These are phyloP conservation scores for Chiua virens DNA, from an alignment of 768 basidiomycete species.

Conservation along the genomic window DNA sequence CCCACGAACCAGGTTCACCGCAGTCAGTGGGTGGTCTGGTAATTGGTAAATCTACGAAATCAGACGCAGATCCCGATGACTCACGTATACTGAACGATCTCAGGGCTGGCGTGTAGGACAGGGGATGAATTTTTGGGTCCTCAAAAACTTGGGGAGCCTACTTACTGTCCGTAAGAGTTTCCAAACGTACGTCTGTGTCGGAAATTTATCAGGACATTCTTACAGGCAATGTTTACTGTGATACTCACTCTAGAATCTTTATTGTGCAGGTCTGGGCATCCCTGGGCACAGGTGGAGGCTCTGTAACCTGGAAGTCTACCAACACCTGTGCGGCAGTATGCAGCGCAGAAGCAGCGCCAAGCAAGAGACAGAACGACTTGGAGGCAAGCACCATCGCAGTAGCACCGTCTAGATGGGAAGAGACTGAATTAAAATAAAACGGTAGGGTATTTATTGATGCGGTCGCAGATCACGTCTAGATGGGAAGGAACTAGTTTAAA, in stretches of 20 bases:
- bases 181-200: conserved; percentile 63
- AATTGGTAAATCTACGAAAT: neutral
- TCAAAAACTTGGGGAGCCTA: neutral
- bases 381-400: conserved; percentile 21
- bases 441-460: conserved; percentile 3
- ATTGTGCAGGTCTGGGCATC: conserved; percentile 62
- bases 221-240: neutral
- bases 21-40: conserved; percentile 70
- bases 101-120: conserved; percentile 43
- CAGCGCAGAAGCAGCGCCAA: conserved; percentile 7
- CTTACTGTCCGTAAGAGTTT: conserved; percentile 66
- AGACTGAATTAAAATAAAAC: neutral
- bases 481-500: no score
- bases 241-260: conserved; percentile 58
- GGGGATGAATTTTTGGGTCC: neutral
- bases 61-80: conserved; percentile 11
- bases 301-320: conserved; percentile 70
- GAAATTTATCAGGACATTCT: neutral
- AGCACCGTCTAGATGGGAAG: conserved; percentile 2
- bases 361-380: conserved; percentile 11
- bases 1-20: conserved; percentile 69
- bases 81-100: conserved; percentile 62
- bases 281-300: conserved; percentile 68
- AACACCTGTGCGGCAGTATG: conserved; percentile 30
- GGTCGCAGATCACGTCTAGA: no score